Evolutionary conservation across 768 basidiomycete genomes (phyloP).

Genomic region (Lactarius psammicola): DNA sequence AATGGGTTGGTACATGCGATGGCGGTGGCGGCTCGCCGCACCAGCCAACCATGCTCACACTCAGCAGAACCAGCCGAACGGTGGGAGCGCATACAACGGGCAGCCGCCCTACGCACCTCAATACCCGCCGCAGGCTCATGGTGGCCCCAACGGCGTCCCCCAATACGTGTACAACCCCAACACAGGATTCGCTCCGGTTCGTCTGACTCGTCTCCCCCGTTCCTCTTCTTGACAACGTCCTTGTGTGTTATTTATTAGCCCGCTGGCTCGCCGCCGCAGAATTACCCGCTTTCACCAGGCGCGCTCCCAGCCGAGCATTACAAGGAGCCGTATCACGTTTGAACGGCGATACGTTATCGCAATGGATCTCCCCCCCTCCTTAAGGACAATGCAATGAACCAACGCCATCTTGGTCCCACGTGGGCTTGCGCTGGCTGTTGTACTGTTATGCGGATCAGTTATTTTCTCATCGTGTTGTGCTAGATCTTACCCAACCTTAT

Average conservation of each 20-base stretch:
- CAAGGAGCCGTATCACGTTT: not conserved
- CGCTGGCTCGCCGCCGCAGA: not conserved
- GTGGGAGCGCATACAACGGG: not conserved
- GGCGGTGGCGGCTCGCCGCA: not conserved
- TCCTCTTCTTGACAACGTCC: not conserved
- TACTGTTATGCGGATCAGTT: too few species aligned
- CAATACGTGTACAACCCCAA: slow-evolving; percentile 1
- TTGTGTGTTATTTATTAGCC: slow-evolving; percentile 2
- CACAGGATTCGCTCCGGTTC: slow-evolving; percentile 9
- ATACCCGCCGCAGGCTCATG: slow-evolving; percentile 13
- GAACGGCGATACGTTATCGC: not conserved
- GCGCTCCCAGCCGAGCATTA: not conserved
- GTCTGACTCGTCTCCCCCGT: not conserved
- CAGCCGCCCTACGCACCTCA: not conserved
- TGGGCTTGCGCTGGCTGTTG: too few species aligned
- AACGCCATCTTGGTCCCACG: too few species aligned
- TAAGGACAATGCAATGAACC: too few species aligned
- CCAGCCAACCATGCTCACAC: slow-evolving; percentile 2
- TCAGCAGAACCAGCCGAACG: not conserved
- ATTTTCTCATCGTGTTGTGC: too few species aligned
- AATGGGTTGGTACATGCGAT: too few species aligned
- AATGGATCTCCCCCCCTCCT: too few species aligned
- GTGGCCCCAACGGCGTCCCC: not conserved
- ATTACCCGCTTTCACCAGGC: too few species aligned
- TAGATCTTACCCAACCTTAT: too few species aligned